These are phyloP conservation scores for Leccinum broughii DNA, from an alignment of 768 basidiomycete genomes.

Conservation along the genomic window DNA sequence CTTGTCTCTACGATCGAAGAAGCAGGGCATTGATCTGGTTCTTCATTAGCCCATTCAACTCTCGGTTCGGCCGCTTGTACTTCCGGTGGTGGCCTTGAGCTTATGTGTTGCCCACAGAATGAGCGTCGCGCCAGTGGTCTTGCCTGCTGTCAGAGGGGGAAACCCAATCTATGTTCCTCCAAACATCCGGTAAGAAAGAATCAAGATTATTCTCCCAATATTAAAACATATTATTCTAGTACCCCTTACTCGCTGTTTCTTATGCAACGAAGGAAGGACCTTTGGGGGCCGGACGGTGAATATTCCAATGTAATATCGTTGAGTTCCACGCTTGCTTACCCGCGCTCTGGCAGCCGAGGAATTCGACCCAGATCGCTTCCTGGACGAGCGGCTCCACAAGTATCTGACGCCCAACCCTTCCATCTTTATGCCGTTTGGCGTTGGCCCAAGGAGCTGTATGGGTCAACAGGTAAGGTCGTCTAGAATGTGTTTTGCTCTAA, in stretches of 20 bases:
- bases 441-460: conserved; percentile 39
- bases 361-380: conserved; percentile 70
- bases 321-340: not conserved
- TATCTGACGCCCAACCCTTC: conserved; percentile 57
- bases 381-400: conserved; percentile 58
- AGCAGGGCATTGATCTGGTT: conserved; percentile 2
- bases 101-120: conserved; percentile 16
- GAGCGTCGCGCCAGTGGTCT: conserved; percentile 22
- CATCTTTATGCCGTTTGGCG: conserved; percentile 47
- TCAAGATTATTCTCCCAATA: not conserved
- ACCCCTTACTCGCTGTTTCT: conserved; percentile 46
- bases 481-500: too few species aligned
- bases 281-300: conserved; percentile 70
- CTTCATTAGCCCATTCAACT: conserved; percentile 26
- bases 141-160: conserved; percentile 27
- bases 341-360: conserved; percentile 40
- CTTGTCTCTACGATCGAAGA: not conserved
- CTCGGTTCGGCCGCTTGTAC: conserved; percentile 9
- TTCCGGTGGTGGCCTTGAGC: not conserved
- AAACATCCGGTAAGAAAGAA: conserved; percentile 26
- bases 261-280: conserved; percentile 63
- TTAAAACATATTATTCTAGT: conserved; percentile 23
- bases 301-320: not conserved
- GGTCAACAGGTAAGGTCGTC: conserved; percentile 35
- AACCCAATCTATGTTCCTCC: conserved; percentile 36